A percentile compares a stretch with the other conserved stretches of the same genome.
These are phyloP conservation scores for Phytophthora kernoviae DNA, from an alignment of 352 stramenopile species.

Conservation along the genomic window DNA sequence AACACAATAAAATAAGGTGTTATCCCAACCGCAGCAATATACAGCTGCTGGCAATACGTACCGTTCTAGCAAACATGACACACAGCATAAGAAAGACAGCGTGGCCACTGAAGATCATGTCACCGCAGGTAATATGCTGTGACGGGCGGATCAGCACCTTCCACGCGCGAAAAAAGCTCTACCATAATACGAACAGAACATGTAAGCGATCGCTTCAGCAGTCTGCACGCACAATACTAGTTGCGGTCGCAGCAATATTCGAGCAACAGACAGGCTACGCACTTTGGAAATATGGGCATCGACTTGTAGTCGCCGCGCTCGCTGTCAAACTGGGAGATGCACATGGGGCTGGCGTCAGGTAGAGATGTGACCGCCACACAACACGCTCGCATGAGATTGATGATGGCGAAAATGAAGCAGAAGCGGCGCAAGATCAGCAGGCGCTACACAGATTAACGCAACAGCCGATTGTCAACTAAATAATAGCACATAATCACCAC, in stretches of 20 bases:
- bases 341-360: constrained; percentile 85
- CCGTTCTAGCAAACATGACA: constrained; percentile 79
- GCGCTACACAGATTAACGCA: constrained; percentile 38
- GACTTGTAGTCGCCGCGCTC: constrained; percentile 78
- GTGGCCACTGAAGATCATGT: constrained; percentile 91
- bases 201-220: neutral
- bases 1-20: constrained; percentile 7
- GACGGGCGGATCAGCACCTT: constrained; percentile 85
- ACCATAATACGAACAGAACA: constrained; percentile 6
- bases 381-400: constrained; percentile 87
- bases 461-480: constrained; percentile 7
- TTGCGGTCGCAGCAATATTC: neutral
- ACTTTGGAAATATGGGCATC: constrained; percentile 89
- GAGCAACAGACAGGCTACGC: constrained; percentile 14
- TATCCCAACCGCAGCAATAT: neutral
- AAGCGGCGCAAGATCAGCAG: constrained; percentile 85
- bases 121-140: constrained; percentile 88
- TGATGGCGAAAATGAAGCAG: constrained; percentile 84
- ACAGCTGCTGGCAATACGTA: constrained; percentile 24
- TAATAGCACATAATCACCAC: neutral
- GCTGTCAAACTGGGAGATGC: constrained; percentile 84
- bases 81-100: constrained; percentile 87
- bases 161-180: constrained; percentile 80
- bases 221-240: neutral
- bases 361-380: constrained; percentile 88